Evolutionary conservation across 106 monocot genomes (phyloP).

Genomic region (Allium fistulosum): DNA sequence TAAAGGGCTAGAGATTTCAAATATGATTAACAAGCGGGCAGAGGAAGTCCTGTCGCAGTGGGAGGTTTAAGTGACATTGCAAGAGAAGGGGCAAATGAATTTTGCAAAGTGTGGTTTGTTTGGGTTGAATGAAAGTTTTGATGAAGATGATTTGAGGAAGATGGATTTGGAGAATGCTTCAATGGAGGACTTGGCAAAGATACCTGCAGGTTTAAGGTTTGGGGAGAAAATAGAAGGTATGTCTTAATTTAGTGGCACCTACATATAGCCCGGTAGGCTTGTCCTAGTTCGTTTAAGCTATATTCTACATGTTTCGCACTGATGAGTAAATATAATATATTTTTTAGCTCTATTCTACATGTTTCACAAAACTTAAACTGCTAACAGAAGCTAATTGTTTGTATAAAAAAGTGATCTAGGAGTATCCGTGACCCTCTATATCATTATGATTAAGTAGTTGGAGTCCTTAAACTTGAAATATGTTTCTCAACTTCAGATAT

Average conservation of each 20-base stretch:
- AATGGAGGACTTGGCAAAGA: constrained; percentile 31
- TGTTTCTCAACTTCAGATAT: no score
- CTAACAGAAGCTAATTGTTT: no score
- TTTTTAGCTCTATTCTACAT: no score
- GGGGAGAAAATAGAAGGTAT: constrained; percentile 30
- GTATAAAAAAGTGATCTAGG: no score
- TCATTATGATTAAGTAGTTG: no score
- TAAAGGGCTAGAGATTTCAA: constrained; percentile 16
- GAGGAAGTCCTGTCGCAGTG: constrained; percentile 14
- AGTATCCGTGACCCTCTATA: no score
- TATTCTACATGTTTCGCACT: no score
- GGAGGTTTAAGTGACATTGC: constrained; percentile 9
- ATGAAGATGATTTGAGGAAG: constrained; percentile 16
- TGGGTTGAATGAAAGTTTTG: constrained; percentile 6
- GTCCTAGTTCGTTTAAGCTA: no score
- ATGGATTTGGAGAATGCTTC: constrained; percentile 23
- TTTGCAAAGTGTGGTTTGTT: constrained; percentile 35
- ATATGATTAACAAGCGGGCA: constrained; percentile 33
- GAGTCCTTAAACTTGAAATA: no score
- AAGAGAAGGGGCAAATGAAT: not conserved
- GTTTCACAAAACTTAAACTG: no score
- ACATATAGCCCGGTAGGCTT: no score
- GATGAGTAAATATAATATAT: no score
- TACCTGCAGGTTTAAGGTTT: constrained; percentile 27
- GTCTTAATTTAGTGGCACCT: not conserved